Conservation (phyloP, 2,329 filamentous ascomycete species). For the Beauveria sp. region DNA sequence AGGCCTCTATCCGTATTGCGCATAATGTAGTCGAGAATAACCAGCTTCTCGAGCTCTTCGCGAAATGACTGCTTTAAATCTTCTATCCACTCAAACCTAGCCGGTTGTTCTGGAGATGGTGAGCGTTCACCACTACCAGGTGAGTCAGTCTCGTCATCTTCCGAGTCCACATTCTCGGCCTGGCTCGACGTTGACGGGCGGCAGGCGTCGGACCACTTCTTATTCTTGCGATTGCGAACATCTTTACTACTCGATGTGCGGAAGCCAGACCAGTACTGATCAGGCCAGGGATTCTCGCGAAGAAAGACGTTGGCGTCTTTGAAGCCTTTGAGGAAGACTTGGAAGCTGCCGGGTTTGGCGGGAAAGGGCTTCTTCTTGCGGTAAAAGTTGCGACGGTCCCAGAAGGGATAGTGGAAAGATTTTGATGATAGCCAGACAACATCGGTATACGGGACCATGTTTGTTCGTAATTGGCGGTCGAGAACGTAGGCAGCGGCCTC, state of each 20-base stretch:
- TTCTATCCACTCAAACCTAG: slow-evolving; percentile 79
- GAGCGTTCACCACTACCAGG: slow-evolving; percentile 28
- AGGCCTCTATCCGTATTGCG: slow-evolving; percentile 92
- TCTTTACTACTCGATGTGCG: slow-evolving; percentile 47
- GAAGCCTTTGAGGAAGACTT: slow-evolving; percentile 93
- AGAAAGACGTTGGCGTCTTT: slow-evolving; percentile 96
- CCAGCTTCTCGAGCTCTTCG: slow-evolving; percentile 92
- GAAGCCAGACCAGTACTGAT: slow-evolving; percentile 69
- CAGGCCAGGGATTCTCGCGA: slow-evolving; percentile 93
- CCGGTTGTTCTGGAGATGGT: slow-evolving; percentile 45
- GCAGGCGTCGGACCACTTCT: slow-evolving; percentile 72
- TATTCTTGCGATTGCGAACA: slow-evolving; percentile 59
- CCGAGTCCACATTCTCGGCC: slow-evolving; percentile 57
- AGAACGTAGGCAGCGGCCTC: slow-evolving; percentile 96
- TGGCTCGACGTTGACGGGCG: slow-evolving; percentile 49
- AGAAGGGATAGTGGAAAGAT: slow-evolving; percentile 97
- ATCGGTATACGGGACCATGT: slow-evolving; percentile 93
- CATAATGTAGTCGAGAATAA: slow-evolving; percentile 98
- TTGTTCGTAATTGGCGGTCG: slow-evolving; percentile 79
- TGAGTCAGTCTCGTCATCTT: slow-evolving; percentile 41
- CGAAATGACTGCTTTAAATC: slow-evolving; percentile 82
- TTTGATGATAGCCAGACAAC: slow-evolving; percentile 92
- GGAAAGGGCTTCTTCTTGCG: slow-evolving; percentile 81
- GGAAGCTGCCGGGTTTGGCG: slow-evolving; percentile 89
- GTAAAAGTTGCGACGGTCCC: slow-evolving; percentile 84